phyloP scores from a whole-genome alignment of 139 green algal species.

The Tetraselmis chui region DNA sequence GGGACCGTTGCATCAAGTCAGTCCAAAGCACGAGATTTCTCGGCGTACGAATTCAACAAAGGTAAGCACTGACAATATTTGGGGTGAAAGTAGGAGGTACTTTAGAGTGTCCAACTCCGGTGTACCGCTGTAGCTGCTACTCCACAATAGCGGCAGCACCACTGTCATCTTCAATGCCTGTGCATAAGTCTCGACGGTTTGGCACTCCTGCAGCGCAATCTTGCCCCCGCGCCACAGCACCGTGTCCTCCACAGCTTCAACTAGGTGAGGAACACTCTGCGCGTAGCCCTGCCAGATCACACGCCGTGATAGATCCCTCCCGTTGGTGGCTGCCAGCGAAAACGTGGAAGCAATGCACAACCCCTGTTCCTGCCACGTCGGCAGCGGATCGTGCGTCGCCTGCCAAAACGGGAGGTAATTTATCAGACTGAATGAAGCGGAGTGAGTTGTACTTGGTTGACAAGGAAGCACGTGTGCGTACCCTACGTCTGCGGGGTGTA shows the following conservation, averaged over 20 bases:
- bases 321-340: constrained; percentile 61
- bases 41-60: too few species aligned
- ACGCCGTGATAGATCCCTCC: constrained; percentile 40
- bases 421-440: too few species aligned
- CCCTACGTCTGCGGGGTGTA: too few species aligned
- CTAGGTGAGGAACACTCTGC: constrained; percentile 26
- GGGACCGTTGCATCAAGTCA: too few species aligned
- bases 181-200: background rate
- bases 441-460: too few species aligned
- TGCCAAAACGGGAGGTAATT: too few species aligned
- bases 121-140: background rate
- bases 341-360: constrained; percentile 71
- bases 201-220: background rate
- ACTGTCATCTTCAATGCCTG: background rate
- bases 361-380: constrained; percentile 53
- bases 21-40: too few species aligned
- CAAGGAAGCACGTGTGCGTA: too few species aligned
- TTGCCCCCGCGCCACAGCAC: constrained; percentile 7
- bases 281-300: constrained; percentile 52
- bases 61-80: too few species aligned
- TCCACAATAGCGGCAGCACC: background rate
- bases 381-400: constrained; percentile 20
- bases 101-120: background rate
- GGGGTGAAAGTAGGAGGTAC: too few species aligned
- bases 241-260: constrained; percentile 31